Evolutionary conservation across 768 basidiomycete genomes (phyloP).

Genomic region (Phylloporus sp.): DNA sequence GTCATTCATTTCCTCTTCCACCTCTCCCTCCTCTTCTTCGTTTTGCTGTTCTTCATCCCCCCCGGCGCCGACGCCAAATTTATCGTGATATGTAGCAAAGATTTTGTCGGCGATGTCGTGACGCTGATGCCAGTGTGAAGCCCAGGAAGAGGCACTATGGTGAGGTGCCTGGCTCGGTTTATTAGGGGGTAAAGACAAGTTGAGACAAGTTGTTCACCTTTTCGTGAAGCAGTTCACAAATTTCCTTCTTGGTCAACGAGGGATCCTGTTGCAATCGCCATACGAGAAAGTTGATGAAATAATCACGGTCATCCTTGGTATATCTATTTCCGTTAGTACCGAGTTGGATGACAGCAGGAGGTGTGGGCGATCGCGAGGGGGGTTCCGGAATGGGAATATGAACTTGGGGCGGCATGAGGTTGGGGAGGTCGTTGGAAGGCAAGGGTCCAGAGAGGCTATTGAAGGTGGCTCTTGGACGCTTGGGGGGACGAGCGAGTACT

Average conservation of each 20-base stretch:
- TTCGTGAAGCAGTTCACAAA: slow-evolving; percentile 50
- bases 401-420: slow-evolving; percentile 56
- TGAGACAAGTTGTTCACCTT: slow-evolving; percentile 38
- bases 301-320: slow-evolving; percentile 61
- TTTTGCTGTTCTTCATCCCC: slow-evolving; percentile 36
- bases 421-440: slow-evolving; percentile 33
- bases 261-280: slow-evolving; percentile 58
- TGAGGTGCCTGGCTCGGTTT: slow-evolving; percentile 51
- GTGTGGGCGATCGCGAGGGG: slow-evolving; percentile 65
- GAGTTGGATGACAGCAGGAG: slow-evolving; percentile 48
- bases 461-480: slow-evolving; percentile 40
- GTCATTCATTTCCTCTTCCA: slow-evolving; percentile 22
- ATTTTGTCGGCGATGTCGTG: slow-evolving; percentile 68
- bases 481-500: slow-evolving; percentile 22
- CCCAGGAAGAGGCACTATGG: slow-evolving; percentile 59
- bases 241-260: slow-evolving; percentile 44
- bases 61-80: slow-evolving; percentile 30
- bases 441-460: slow-evolving; percentile 54
- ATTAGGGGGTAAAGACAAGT: slow-evolving; percentile 4
- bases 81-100: slow-evolving; percentile 33
- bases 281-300: slow-evolving; percentile 59
- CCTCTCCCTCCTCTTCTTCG: slow-evolving; percentile 29
- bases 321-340: slow-evolving; percentile 54
- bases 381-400: slow-evolving; percentile 56
- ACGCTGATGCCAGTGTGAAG: slow-evolving; percentile 59